Evolutionary conservation across 495 filamentous ascomycete genomes (phyloP), one percentile per base, ranked within the genome.

Genomic region (Neurospora sp.): DNA sequence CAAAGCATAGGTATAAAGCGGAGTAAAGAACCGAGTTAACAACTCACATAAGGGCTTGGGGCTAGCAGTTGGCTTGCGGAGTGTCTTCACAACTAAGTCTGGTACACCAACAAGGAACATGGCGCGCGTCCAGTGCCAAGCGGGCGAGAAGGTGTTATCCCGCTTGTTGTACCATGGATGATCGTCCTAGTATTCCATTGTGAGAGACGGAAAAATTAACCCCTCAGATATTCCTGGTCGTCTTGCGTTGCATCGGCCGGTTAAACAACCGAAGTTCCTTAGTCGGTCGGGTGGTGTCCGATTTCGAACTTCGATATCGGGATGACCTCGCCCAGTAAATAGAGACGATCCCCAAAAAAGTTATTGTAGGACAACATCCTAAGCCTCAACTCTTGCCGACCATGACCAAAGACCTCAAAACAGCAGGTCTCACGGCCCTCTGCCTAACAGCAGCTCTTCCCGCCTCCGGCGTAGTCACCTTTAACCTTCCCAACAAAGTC

Each of bases 401-500:
- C 74, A 31, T 39, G 7, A 10, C 19, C 42, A 45, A 45, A 45
- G 7, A 45, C 19, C 1, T 21, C 19, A 72, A 42, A 69, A 37
- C 21, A 37, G 28, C 38, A 54, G 69, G n/a, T n/a, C n/a, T n/a
- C 28, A 15, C 73, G 9, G 73, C 40, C 48, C 40, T 76, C 24
- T 71, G 28, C 54, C 54, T 74, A 28, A 40, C 75, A 24, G 75
- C 77, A 36, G 71, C 71, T 24, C 40, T 72, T n/a, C 76, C 74
- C 38, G 36, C 42, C 43, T 37, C 72, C 39, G 71, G 72, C 36
- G 80, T 76, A 13, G 78, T 84, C 10, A 79, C 76, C 37, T 83
- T 83, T 59, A 78, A 73, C 15, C 70, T 85, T 48, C 82, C 82
- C 11, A 71, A 70, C 34, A 75, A 78, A 69, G 79, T 74, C 28